phyloP scores from a whole-genome alignment of 2,329 filamentous ascomycete genomes.

The Verticillium klebahnii region DNA sequence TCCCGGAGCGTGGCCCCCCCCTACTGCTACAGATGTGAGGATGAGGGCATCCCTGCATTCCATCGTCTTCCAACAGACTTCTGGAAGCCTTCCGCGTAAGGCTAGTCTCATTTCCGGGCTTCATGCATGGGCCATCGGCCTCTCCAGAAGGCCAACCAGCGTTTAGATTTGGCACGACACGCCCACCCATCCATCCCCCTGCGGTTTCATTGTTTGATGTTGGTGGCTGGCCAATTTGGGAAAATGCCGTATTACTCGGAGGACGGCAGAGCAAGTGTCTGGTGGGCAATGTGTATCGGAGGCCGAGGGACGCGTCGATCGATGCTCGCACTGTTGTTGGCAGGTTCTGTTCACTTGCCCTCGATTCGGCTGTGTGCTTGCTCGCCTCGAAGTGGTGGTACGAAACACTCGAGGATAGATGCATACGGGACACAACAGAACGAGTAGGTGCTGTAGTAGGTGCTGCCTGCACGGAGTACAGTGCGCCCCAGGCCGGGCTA shows the following conservation, averaged over 20 bases:
- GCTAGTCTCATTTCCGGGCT: constrained; percentile 25
- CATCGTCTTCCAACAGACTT: constrained; percentile 20
- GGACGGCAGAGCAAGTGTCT: neutral
- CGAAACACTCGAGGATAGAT: neutral
- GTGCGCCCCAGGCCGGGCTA: neutral
- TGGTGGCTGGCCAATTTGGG: constrained; percentile 6
- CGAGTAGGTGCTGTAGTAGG: neutral
- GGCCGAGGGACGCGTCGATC: neutral
- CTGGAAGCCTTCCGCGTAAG: constrained; percentile 28
- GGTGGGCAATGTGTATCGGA: neutral
- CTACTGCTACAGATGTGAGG: neutral
- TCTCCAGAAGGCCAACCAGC: constrained; percentile 1
- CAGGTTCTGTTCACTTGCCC: neutral
- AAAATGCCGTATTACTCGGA: neutral
- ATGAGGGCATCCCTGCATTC: constrained; percentile 4
- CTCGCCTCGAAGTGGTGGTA: neutral
- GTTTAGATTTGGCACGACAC: neutral
- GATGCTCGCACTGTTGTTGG: too few relatives aligned
- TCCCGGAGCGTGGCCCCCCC: neutral
- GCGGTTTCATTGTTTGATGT: constrained; percentile 8
- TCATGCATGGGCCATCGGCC: constrained; percentile 17
- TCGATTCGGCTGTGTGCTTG: neutral
- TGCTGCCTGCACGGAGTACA: neutral
- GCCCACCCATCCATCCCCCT: neutral
- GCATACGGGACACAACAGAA: neutral